phyloP scores from a whole-genome alignment of 2,329 filamentous ascomycete genomes.

The Pestalotiopsis sp. region DNA sequence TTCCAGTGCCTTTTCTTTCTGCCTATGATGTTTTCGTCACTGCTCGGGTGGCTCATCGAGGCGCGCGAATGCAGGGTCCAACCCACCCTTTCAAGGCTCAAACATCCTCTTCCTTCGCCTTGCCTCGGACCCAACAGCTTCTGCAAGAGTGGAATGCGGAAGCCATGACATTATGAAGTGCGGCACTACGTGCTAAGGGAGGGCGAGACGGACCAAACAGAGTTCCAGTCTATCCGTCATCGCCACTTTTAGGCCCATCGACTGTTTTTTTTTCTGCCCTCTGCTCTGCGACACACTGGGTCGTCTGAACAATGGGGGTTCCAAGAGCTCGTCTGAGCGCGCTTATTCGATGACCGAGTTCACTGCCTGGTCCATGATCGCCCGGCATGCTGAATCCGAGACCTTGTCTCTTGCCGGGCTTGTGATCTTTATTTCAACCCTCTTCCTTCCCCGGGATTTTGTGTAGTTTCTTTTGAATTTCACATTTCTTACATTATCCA shows the following conservation, averaged over 20 bases:
- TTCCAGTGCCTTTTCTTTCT: not conserved
- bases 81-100: not conserved
- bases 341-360: not conserved
- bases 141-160: not conserved
- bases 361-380: not conserved
- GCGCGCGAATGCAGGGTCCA: not conserved
- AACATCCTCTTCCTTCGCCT: not conserved
- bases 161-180: not conserved
- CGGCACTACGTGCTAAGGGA: not conserved
- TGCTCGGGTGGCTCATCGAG: not conserved
- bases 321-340: not conserved
- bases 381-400: not conserved
- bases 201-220: conserved; percentile 4
- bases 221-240: conserved; percentile 10
- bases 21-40: not conserved
- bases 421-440: not conserved
- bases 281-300: not conserved
- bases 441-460: not conserved
- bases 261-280: not conserved
- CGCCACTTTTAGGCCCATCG: conserved; percentile 9
- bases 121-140: not conserved
- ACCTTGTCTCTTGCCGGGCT: not conserved
- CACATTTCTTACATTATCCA: not conserved
- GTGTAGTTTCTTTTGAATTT: not conserved
- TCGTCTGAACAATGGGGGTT: not conserved